These are phyloP conservation scores for Tricladium varicosporioides DNA, from an alignment of 2,329 filamentous ascomycete genomes.

Conservation along the genomic window DNA sequence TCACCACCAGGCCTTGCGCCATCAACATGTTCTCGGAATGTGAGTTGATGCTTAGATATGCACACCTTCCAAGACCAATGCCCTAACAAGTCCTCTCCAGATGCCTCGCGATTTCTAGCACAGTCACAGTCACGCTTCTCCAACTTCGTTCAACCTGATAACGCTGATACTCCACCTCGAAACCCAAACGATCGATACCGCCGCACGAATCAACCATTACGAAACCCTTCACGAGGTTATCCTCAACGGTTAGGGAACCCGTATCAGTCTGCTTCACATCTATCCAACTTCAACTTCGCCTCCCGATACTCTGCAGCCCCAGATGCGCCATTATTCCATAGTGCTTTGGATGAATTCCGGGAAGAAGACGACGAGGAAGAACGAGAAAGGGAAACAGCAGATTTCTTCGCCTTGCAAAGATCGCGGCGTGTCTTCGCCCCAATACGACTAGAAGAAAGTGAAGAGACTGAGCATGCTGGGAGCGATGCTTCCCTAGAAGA, in stretches of 20 bases:
- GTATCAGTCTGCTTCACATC: slow-evolving; percentile 73
- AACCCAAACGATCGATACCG: slow-evolving; percentile 34
- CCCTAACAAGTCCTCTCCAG: slow-evolving; percentile 44
- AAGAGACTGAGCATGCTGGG: slow-evolving; percentile 74
- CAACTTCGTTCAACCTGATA: slow-evolving; percentile 62
- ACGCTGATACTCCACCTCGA: slow-evolving; percentile 39
- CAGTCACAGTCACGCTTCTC: slow-evolving; percentile 93
- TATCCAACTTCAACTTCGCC: slow-evolving; percentile 75
- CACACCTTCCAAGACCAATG: slow-evolving; percentile 1
- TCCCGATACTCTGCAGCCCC: slow-evolving; percentile 70
- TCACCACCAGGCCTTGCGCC: slow-evolving; percentile 6
- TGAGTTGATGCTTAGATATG: slow-evolving; percentile 20
- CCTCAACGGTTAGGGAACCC: slow-evolving; percentile 59
- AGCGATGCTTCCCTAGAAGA: slow-evolving; percentile 55
- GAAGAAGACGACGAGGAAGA: slow-evolving; percentile 94
- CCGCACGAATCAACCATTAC: slow-evolving; percentile 26
- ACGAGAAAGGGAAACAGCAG: slow-evolving; percentile 86
- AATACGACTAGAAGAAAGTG: slow-evolving; percentile 80
- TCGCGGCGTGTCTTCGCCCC: slow-evolving; percentile 86
- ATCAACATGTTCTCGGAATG: slow-evolving; percentile 36
- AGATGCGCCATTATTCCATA: slow-evolving; percentile 92
- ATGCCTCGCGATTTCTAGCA: slow-evolving; percentile 93
- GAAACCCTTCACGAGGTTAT: slow-evolving; percentile 27
- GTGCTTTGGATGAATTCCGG: slow-evolving; percentile 82
- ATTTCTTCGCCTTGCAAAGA: slow-evolving; percentile 86